Evolutionary conservation across 331 rosid genomes (phyloP), one percentile per base, ranked within the genome.

Genomic region (Arachis monticola): DNA sequence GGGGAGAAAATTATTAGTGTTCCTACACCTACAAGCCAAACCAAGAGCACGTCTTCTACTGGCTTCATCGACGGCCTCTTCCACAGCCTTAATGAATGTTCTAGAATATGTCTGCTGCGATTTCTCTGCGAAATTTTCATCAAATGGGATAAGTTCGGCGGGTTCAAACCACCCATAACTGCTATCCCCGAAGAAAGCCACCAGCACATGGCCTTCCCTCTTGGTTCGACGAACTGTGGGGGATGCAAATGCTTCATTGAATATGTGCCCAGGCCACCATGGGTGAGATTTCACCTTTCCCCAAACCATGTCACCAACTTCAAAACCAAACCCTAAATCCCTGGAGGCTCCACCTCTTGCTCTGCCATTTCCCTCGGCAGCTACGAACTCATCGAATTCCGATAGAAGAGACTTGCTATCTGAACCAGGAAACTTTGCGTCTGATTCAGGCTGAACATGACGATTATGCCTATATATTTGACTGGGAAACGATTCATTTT

Each of bases 131-230:
- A 77, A 95, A 82, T 89, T 82, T 0, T 76, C 40, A 55, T 90
- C 98, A 10, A 95, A 95, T 0, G 92, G 94, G 45, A 95, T 83
- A 7, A 95, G 88, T 62, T 95, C 97, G 0, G 85, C 93, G 0
- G 96, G 92, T 83, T 95, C 98, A 65, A 95, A 95, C 99, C 99
- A 95, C 0, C 99, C 99, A 22, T 95, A 95, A 68, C 99, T 95
- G 74, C 93, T 90, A 62, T 95, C 99, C 4, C 99, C 99, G 12
- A 95, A 95, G 86, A 95, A 92, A 0, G 97, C 97, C 77, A 92
- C 99, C 88, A 95, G 67, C 0, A 92, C 84, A 59, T 90, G 86
- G 1, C 98, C 99, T 70, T 90, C 99, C 47, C 96, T 82, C 69
- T 88, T 64, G 0, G 90, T 72, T 1, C 96, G 88, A 47, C 98